These are phyloP conservation scores for Colletotrichum sp. DNA, from an alignment of 2,329 filamentous ascomycete species.

Conservation along the genomic window DNA sequence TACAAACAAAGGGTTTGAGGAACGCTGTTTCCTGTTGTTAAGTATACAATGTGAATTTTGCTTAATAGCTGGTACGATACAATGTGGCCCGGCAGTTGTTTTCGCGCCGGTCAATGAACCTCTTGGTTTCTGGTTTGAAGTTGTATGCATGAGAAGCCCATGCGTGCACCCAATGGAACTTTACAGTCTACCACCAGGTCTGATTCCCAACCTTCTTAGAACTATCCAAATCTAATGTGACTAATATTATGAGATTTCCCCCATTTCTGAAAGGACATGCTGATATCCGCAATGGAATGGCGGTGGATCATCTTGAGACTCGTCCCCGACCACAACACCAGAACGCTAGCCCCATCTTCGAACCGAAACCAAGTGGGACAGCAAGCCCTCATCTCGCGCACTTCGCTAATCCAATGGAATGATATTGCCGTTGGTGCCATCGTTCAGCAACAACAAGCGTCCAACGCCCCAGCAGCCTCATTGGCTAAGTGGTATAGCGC, in stretches of 20 bases:
- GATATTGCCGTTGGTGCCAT: not conserved
- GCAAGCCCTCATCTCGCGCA: not conserved
- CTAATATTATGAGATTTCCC: not conserved
- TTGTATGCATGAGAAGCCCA: not conserved
- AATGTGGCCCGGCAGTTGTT: not conserved
- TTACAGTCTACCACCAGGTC: fast-evolving
- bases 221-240: not conserved
- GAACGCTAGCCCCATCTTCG: not conserved
- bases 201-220: fast-evolving
- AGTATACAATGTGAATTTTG: fast-evolving
- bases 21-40: not conserved
- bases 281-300: not conserved
- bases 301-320: not conserved
- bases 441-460: fast-evolving
- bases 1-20: not conserved
- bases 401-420: not conserved
- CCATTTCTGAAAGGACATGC: not conserved
- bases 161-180: not conserved
- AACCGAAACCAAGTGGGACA: not conserved
- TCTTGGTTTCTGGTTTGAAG: not conserved
- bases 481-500: not conserved
- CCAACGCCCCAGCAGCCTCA: not conserved
- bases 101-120: not conserved
- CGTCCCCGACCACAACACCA: not conserved
- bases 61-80: fast-evolving